Base-by-base conservation (phyloP, 768 basidiomycete species). In the Steccherinum ochraceum region DNA sequence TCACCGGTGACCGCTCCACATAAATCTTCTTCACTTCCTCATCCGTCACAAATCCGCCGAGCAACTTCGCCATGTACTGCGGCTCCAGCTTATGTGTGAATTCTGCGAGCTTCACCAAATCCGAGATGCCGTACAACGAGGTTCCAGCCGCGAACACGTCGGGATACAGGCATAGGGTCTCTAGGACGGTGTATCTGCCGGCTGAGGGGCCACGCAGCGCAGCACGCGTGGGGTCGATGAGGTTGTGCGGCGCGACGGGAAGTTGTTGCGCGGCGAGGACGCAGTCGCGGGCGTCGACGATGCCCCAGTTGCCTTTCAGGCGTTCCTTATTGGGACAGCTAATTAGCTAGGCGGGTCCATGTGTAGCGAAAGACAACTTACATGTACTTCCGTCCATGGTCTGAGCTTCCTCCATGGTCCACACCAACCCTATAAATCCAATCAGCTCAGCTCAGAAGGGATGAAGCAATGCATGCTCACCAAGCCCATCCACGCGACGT, bases 41-140 rank as follows among this genome's bases (percentile, higher is more conserved):
- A 1, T 60, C 60, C 1, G 75, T 72, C n/a, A n/a, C n/a, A n/a
- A n/a, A n/a, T 2, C 83, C 83, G 0, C 89, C 86, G 18, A 89
- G 55, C 13, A 90, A 70, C 59, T 78, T 79, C 51, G 73, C 70
- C 57, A 80, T 61, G 61, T 84, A 84, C 43, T 67, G 67, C 41
- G 75, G 73, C 64, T 85, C 81, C 48, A 84, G 86, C 62, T 86
- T 92, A 69, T 91, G 87, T 4, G 85, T 84, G 52, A 80, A 79
- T 40, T 76, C 69, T 3, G 72, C 76, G 7, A 91, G 71, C 45
- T 64, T 70, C 11, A 62, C 62, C 26, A 91, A 65, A 58, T 89
- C 82, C 0, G 81, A 81, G 42, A 92, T 70, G 0, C 90, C 89
- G 57, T 74, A 93, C n/a, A 67, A 69, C 0, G 80, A 82, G 1